These are phyloP conservation scores for Gillenia trifoliata DNA, from an alignment of 306 rosid genomes.

Conservation along the genomic window DNA sequence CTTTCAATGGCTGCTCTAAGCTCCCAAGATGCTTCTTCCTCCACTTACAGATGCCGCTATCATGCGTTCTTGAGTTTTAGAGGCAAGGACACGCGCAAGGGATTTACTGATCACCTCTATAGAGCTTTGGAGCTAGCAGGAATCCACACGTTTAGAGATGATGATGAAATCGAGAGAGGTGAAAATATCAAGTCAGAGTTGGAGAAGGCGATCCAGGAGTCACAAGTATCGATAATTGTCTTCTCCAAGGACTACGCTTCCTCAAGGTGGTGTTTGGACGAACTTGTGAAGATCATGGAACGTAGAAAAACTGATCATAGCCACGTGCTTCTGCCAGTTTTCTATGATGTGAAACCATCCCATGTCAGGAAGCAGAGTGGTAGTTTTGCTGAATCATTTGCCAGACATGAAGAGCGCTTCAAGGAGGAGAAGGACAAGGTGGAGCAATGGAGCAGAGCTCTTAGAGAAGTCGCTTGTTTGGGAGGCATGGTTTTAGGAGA, in stretches of 20 bases:
- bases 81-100: not conserved
- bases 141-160: slow-evolving; percentile 2
- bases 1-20: not conserved
- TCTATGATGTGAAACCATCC: not conserved
- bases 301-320: not conserved
- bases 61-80: slow-evolving; percentile 12
- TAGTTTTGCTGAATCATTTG: not conserved
- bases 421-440: not conserved
- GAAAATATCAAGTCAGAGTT: not conserved
- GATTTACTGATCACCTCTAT: not conserved
- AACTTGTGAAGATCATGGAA: not conserved
- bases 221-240: not conserved
- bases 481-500: slow-evolving; percentile 9
- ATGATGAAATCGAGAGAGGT: slow-evolving; percentile 1
- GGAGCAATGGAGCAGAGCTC: slow-evolving; percentile 1
- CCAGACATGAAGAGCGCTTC: not conserved
- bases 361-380: slow-evolving; percentile 1
- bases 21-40: not conserved
- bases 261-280: not conserved
- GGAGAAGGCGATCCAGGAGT: not conserved
- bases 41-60: not conserved
- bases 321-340: not conserved
- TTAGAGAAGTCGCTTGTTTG: not conserved
- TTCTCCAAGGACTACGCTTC: not conserved
- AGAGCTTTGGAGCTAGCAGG: not conserved